phyloP scores from a whole-genome alignment of 768 basidiomycete species.

The Lyophyllum shimeji region DNA sequence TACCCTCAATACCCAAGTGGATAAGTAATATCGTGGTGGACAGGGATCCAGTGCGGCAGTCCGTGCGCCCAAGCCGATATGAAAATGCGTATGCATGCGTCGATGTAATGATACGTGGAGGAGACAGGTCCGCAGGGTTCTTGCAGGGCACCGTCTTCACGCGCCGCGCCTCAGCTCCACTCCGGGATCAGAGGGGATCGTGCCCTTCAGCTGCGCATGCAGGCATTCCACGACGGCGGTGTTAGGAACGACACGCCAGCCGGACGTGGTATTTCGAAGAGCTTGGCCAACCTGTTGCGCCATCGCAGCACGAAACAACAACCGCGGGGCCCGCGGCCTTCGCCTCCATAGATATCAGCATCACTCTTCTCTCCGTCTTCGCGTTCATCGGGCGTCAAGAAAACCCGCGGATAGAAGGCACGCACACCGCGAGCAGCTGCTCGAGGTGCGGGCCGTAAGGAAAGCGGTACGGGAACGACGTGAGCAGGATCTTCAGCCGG shows the following conservation, averaged over 20 bases:
- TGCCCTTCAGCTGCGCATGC: too few species aligned
- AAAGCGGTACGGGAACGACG: slow-evolving; percentile 29
- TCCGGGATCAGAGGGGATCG: too few species aligned
- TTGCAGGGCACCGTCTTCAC: too few species aligned
- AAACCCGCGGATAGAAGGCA: slow-evolving; percentile 24
- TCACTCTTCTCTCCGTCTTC: not conserved
- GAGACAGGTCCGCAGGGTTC: not conserved
- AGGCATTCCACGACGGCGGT: not conserved
- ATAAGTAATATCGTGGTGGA: not conserved
- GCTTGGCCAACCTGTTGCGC: not conserved
- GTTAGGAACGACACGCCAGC: too few species aligned
- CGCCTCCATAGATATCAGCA: not conserved
- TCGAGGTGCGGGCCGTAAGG: slow-evolving; percentile 29
- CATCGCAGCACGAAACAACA: not conserved
- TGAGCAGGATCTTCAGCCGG: slow-evolving; percentile 30
- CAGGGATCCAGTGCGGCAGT: not conserved
- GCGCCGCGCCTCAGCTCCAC: too few species aligned
- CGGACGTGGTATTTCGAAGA: not conserved
- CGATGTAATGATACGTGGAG: not conserved
- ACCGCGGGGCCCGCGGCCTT: not conserved
- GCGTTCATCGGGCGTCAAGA: not conserved
- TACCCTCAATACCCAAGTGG: not conserved
- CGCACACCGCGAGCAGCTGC: slow-evolving; percentile 30
- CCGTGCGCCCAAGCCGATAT: not conserved
- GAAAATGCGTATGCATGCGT: not conserved